phyloP scores from a whole-genome alignment of 2,329 filamentous ascomycete species.

The Chalaropsis thielavioides region DNA sequence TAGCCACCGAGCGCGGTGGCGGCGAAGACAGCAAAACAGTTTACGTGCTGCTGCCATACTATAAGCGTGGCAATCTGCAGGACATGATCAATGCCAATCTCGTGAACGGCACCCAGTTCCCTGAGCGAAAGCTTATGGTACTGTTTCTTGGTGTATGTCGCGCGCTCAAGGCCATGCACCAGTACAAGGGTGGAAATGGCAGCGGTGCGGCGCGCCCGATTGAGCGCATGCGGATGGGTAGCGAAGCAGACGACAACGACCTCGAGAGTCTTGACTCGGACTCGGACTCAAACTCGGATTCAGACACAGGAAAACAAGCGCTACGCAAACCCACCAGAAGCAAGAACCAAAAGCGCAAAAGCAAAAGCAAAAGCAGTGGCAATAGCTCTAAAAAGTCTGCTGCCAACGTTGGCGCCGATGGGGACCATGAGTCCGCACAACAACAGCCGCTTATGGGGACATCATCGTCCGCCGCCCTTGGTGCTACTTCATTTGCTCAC shows the following conservation, averaged over 20 bases:
- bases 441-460: conserved; percentile 71
- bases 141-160: conserved; percentile 85
- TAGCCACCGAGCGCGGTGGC: conserved; percentile 56
- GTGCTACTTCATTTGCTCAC: conserved; percentile 73
- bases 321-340: conserved; percentile 17
- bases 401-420: conserved; percentile 34
- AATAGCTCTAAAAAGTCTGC: not conserved
- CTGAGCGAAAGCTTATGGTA: conserved; percentile 74
- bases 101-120: conserved; percentile 84
- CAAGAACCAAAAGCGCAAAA: not conserved
- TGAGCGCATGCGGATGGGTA: conserved; percentile 40
- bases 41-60: conserved; percentile 92
- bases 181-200: conserved; percentile 48
- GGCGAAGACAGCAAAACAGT: conserved; percentile 67
- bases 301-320: conserved; percentile 27
- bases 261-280: conserved; percentile 24
- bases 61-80: conserved; percentile 85
- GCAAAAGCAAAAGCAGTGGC: not conserved
- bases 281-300: conserved; percentile 20
- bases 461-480: conserved; percentile 55
- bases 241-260: conserved; percentile 27
- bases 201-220: conserved; percentile 21
- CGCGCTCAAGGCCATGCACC: conserved; percentile 80
- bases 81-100: conserved; percentile 98
- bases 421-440: conserved; percentile 59